Evolutionary conservation across 805 yeast species (phyloP).

Genomic region (Kazachstania bromeliacearum): DNA sequence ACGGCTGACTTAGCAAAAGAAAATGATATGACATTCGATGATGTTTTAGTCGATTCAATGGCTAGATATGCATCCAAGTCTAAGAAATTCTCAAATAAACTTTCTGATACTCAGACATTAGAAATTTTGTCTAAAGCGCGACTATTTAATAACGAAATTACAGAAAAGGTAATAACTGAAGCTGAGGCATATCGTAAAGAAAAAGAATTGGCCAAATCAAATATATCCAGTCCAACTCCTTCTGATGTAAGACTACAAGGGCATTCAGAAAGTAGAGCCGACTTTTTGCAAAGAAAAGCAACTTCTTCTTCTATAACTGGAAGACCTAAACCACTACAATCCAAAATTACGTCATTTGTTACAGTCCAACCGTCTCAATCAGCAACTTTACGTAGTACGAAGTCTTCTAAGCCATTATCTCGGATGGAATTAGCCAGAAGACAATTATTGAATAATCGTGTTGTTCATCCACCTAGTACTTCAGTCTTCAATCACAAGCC

Average conservation of each 20-base stretch:
- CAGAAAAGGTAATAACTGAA: conserved; percentile 41
- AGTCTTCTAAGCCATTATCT: conserved; percentile 25
- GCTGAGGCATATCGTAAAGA: conserved; percentile 32
- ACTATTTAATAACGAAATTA: conserved; percentile 43
- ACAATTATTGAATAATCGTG: conserved; percentile 23
- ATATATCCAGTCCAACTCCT: conserved; percentile 8
- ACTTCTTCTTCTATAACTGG: conserved; percentile 22
- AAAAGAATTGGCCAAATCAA: conserved; percentile 14
- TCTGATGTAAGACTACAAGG: conserved; percentile 1
- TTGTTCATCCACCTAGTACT: conserved; percentile 40
- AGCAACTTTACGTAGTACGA: conserved; percentile 14
- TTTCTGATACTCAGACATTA: conserved; percentile 55
- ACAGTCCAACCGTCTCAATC: conserved; percentile 25
- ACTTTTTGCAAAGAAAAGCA: conserved; percentile 27
- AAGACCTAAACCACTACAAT: conserved; percentile 26
- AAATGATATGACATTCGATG: conserved; percentile 42
- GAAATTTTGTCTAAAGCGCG: conserved; percentile 56
- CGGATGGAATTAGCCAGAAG: conserved; percentile 33
- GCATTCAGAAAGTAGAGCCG: conserved; percentile 22
- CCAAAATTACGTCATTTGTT: conserved; percentile 33
- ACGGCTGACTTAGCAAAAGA: conserved; percentile 58
- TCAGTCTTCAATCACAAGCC: conserved; percentile 40
- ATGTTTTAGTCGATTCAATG: conserved; percentile 43
- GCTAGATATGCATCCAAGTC: conserved; percentile 59
- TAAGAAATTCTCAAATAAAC: conserved; percentile 57